Evolutionary conservation across 2,329 filamentous ascomycete species (phyloP).

Genomic region (Nothophoma quercina): DNA sequence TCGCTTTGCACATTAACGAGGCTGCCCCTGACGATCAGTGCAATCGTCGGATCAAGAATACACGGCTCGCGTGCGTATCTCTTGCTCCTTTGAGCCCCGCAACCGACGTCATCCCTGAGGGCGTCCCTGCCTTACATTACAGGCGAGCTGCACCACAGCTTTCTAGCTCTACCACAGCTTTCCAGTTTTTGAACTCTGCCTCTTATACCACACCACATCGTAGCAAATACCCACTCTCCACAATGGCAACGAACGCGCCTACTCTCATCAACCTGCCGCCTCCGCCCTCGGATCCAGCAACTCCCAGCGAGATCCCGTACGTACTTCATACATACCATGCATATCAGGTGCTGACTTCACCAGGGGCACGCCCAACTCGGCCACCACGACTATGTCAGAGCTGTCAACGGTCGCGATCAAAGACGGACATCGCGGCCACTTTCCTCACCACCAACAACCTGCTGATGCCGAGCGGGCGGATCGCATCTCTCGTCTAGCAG

Average conservation of each 20-base stretch:
- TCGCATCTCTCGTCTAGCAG: conserved; percentile 91
- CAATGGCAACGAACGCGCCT: conserved; percentile 56
- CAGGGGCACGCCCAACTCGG: conserved; percentile 91
- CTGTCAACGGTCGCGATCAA: conserved; percentile 96
- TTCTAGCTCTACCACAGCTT: background rate
- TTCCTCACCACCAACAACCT: conserved; percentile 70
- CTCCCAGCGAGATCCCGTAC: conserved; percentile 89
- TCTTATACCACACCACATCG: background rate
- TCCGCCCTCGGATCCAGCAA: conserved; percentile 81
- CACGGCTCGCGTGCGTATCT: conserved; percentile 11
- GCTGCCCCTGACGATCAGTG: conserved; percentile 12
- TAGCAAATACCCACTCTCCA: conserved; percentile 2
- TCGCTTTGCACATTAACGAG: background rate
- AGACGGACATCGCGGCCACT: conserved; percentile 88
- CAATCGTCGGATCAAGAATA: background rate
- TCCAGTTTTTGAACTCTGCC: background rate
- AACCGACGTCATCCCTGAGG: conserved; percentile 14
- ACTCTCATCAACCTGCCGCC: conserved; percentile 86
- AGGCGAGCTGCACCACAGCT: conserved; percentile 2
- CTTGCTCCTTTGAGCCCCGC: conserved; percentile 10
- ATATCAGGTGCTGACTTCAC: background rate
- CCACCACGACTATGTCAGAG: conserved; percentile 88
- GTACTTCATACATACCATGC: conserved; percentile 37
- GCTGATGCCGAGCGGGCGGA: conserved; percentile 92
- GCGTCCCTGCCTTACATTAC: conserved; percentile 12